Conservation (phyloP, 768 basidiomycete genomes). For the Erythrobasidium yunnanense region DNA sequence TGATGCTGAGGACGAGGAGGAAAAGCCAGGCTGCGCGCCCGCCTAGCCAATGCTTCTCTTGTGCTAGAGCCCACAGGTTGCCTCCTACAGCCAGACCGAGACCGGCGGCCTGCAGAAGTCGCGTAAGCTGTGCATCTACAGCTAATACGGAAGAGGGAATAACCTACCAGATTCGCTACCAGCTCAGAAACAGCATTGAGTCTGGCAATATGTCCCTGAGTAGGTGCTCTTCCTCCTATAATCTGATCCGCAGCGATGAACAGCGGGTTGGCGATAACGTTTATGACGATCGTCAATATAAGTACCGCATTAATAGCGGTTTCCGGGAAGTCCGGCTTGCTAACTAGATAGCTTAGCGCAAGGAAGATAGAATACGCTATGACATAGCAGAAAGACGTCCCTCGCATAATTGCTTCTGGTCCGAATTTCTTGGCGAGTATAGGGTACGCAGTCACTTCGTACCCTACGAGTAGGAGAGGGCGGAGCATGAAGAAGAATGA, state of each 20-base stretch:
- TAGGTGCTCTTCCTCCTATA: not conserved
- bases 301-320: not conserved
- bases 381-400: not conserved
- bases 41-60: not conserved
- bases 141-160: not conserved
- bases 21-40: not conserved
- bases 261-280: not conserved
- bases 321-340: not conserved
- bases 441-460: not conserved
- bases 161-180: not conserved
- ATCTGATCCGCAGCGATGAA: not conserved
- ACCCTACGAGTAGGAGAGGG: not conserved
- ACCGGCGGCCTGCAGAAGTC: not conserved
- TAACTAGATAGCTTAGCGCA: not conserved
- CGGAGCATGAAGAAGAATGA: not conserved
- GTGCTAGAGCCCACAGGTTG: not conserved
- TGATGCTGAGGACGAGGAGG: not conserved
- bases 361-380: not conserved
- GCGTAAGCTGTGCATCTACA: not conserved
- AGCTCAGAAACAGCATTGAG: not conserved
- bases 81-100: not conserved
- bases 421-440: not conserved
- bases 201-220: not conserved
- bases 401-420: not conserved
- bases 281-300: not conserved